Evolutionary conservation across 1,284 basidiomycete species (phyloP).

Genomic region (Ganoderma boninense): DNA sequence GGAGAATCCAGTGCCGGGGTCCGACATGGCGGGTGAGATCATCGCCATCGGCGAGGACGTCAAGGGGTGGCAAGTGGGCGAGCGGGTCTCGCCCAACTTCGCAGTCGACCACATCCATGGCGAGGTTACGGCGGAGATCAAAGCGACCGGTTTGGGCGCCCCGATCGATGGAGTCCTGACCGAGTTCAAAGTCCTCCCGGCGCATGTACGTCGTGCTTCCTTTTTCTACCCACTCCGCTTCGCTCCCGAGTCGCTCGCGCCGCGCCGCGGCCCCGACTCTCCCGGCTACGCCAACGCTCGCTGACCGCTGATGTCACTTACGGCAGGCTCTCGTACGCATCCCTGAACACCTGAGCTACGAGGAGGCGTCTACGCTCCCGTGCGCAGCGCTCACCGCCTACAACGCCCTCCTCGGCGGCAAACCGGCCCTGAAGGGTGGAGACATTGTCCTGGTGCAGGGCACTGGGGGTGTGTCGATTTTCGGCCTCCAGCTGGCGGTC

Average conservation of each 20-base stretch:
- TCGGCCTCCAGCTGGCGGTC: slow-evolving; percentile 49
- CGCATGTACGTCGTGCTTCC: slow-evolving; percentile 44
- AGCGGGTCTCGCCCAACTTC: slow-evolving; percentile 55
- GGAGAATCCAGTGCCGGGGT: slow-evolving; percentile 57
- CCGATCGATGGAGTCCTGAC: slow-evolving; percentile 60
- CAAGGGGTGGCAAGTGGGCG: slow-evolving; percentile 50
- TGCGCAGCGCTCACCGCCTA: slow-evolving; percentile 50
- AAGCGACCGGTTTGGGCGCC: slow-evolving; percentile 53
- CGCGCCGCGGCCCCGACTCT: background rate
- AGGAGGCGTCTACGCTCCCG: slow-evolving; percentile 43
- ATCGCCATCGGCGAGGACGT: slow-evolving; percentile 61
- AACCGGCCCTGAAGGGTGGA: slow-evolving; percentile 38
- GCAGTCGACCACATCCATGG: slow-evolving; percentile 32
- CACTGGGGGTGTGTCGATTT: slow-evolving; percentile 48
- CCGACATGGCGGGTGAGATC: slow-evolving; percentile 71
- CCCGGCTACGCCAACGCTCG: background rate
- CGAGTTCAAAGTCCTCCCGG: slow-evolving; percentile 51
- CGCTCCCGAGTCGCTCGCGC: background rate
- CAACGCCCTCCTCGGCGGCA: slow-evolving; percentile 48
- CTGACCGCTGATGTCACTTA: background rate
- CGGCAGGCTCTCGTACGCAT: slow-evolving; percentile 40
- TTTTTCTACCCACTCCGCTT: slow-evolving; percentile 45
- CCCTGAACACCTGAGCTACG: slow-evolving; percentile 45
- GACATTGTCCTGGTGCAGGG: slow-evolving; percentile 48
- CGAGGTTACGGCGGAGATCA: slow-evolving; percentile 32